A percentile compares a stretch with the other conserved stretches of the same genome.
Evolutionary conservation across 257 asterid genomes (phyloP).

Genomic region (Plantago elongata): DNA sequence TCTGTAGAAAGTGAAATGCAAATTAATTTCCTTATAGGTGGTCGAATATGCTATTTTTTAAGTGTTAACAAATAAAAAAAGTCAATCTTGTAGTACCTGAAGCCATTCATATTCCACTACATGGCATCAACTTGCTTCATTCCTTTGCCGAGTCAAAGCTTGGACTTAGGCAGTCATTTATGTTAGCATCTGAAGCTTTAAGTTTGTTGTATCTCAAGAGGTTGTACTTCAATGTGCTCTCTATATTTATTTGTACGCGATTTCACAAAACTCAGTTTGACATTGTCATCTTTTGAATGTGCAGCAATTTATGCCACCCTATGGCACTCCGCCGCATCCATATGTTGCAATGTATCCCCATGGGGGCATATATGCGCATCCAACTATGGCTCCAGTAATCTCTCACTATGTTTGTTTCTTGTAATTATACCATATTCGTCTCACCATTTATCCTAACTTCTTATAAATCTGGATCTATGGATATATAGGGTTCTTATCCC

Average conservation of each 20-base stretch:
- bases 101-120: too few species aligned
- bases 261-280: not conserved
- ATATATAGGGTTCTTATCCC: constrained; percentile 78
- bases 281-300: constrained; percentile 20
- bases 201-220: not conserved
- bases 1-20: too few species aligned
- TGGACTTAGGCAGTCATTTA: too few species aligned
- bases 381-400: constrained; percentile 85
- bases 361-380: constrained; percentile 90
- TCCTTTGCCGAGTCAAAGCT: too few species aligned
- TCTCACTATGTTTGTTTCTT: constrained; percentile 15
- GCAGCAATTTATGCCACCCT: constrained; percentile 96
- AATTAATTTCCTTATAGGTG: too few species aligned
- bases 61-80: too few species aligned
- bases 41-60: too few species aligned
- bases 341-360: constrained; percentile 97
- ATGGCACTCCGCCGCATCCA: constrained; percentile 93
- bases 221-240: not conserved
- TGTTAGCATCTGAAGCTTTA: not conserved
- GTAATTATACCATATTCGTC: constrained; percentile 1
- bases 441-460: constrained; percentile 18
- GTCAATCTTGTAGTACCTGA: too few species aligned
- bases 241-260: constrained; percentile 7
- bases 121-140: too few species aligned
- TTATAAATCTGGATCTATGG: constrained; percentile 4